Evolutionary conservation across 2,329 filamentous ascomycete genomes (phyloP), one percentile per base, ranked within the genome.

Genomic region (Botrytis paeoniae): DNA sequence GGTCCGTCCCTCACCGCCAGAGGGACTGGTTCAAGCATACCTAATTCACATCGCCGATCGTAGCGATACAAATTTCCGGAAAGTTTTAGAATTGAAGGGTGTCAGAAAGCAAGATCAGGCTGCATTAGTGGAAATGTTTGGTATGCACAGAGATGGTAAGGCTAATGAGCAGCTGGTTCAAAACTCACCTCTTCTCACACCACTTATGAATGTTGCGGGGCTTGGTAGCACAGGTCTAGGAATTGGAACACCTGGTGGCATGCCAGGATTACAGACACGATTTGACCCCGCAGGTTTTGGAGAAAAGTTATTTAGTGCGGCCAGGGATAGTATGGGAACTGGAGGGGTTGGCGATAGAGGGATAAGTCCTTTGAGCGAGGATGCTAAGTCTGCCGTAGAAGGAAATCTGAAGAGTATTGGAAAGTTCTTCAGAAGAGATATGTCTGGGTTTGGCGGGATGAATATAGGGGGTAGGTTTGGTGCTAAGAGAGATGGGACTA

Each of bases 341-440:
- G 75, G 74, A 22, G 71, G 72, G 61, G 74, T 73, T 20, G 73
- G 77, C 20, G 66, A 51, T 37, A 62, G 70, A 60, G 65, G 57
- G 14, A 73, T 69, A 60, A 73, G 78, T 74, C 79, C 79, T 32
- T 59, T 80, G 61, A 76, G 77, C 83, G 85, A 79, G 54, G 83
- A 85, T 72, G 86, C 89, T 71, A 89, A 91, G 78, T 89, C 88
- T 12, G 93, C 92, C 70, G 88, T 98, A 76, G 97, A 98, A 81
- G 95, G 97, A 83, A 98, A 98, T 82, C 81, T 98, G 82, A 95
- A 94, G 84, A 97, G 94, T 81, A 93, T 99, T 83, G 95, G 95
- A 37, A 98, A 97, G 83, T 98, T 98, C 84, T 98, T 98, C 85
- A 90, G 92, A 75, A 86, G 95, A 75, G 95, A 98, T 84, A 91